Base-by-base conservation (phyloP, 139 green algal genomes). In the Zygnema circumcarinatum region DNA sequence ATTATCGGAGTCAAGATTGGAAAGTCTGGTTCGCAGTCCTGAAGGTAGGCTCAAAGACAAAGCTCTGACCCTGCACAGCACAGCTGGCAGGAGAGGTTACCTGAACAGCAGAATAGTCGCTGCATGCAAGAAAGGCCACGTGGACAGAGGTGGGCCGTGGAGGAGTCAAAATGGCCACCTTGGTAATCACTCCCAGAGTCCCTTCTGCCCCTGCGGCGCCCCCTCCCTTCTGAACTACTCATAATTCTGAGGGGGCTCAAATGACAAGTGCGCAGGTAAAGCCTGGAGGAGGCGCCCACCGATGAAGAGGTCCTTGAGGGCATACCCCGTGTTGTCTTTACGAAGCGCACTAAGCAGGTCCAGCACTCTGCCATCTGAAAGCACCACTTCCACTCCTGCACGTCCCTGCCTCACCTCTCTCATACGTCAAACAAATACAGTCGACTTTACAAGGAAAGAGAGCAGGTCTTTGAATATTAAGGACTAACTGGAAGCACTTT, bases 291-390 rank as follows among this genome's bases (percentile, higher is more conserved):
- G n/a, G n/a, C n/a, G n/a, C 47, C 16, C 7, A 91, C 86, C 97
- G 20, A 99, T 98, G 92, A 99, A 98, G 31, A 99, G 93, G 90
- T 99, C 95, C 93, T 99, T 98, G 39, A 99, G 90, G 92, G 98
- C 96, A 76, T 97, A 98, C 42, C 97, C 97, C 0, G 97, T 99
- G 94, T 98, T 99, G 94, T 99, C 96, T 88, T 99, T 99, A 20
- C 95, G 91, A 68, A 98, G 87, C 3, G 89, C 92, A 11, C 81
- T 85, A 62, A 98, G 67, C 78, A 97, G 84, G 92, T 98, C 95
- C 85, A 99, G 79, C 39, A 98, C 92, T 0, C 79, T 93, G 47
- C 96, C 97, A 78, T 98, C 92, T 20, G 96, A 93, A 56, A 98
- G 88, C 54, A 98, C 97, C 22, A 95, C 96, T 89, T 99, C 96